Base-by-base conservation (phyloP, 805 yeast species). In the Teunomyces lycoperdinae region DNA sequence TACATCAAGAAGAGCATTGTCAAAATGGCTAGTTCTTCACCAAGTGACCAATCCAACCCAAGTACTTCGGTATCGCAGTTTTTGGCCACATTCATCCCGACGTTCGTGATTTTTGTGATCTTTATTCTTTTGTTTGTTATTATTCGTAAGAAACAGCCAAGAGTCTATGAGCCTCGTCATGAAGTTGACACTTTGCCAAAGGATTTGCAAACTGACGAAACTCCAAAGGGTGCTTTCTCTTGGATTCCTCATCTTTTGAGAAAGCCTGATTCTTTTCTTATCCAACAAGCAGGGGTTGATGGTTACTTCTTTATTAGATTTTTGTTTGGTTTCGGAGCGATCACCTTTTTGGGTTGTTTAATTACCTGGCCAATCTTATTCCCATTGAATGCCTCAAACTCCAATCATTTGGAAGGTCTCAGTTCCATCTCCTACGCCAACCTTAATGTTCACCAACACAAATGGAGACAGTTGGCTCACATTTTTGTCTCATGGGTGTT, bases 271-370 rank as follows among this genome's bases (percentile, higher is more conserved):
- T 62, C 81, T 0, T 86, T 74, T 64, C 55, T 84, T 36, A 72
- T 87, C 56, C 91, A 86, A 66, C 84, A 84, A 52, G 71, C 84
- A 33, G 87, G 91, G 45, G 63, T 82, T 29, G 95, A 87, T 66
- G 94, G 94, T 2, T 87, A 84, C 62, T 83, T 87, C 61, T 87
- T 83, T 61, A 64, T 85, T 44, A 74, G 95, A 52, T 87, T 78
- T 58, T 58, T 87, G 47, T 76, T 79, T 39, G 76, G 81, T 27
- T 81, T 84, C 51, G 74, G 77, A 3, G 53, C 73, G 9, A 51
- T 85, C 33, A 80, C 84, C 30, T 52, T 82, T 9, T 26, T 81
- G 5, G 83, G 83, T 1, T 79, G 83, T 44, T 44, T 80, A 9
- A 54, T 85, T 17, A 54, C 82, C 17, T 81, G 87, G 78, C 91